These are phyloP conservation scores for Moniliella sp. DNA, from an alignment of 1,284 basidiomycete genomes.

Conservation along the genomic window DNA sequence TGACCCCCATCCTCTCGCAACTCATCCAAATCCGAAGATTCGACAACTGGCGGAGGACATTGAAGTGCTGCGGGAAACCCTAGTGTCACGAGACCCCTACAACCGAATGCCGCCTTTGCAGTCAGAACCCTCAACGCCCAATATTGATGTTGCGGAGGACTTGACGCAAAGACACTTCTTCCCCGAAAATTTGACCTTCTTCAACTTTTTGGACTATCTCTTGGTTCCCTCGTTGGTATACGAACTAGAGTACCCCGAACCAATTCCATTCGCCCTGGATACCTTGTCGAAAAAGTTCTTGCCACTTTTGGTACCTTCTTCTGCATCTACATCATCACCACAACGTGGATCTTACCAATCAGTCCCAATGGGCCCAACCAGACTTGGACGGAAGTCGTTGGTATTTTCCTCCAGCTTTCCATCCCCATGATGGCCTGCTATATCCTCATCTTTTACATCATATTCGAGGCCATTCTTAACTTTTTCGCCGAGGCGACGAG, in stretches of 20 bases:
- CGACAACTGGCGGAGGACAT: slow-evolving; percentile 54
- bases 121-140: no score
- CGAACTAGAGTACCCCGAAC: slow-evolving; percentile 87
- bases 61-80: slow-evolving; percentile 53
- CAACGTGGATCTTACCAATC: slow-evolving; percentile 54
- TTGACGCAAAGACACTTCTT: slow-evolving; percentile 39
- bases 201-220: slow-evolving; percentile 69
- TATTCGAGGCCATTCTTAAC: slow-evolving; percentile 61
- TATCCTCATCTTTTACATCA: slow-evolving; percentile 32
- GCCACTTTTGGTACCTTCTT: slow-evolving; percentile 90
- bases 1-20: slow-evolving; percentile 44
- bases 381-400: slow-evolving; percentile 29
- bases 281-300: slow-evolving; percentile 78
- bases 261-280: slow-evolving; percentile 62
- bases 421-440: slow-evolving; percentile 66
- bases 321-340: slow-evolving; percentile 58
- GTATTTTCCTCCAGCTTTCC: slow-evolving; percentile 55
- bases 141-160: background rate
- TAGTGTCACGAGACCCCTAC: slow-evolving; percentile 41
- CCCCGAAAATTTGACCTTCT: slow-evolving; percentile 64
- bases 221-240: slow-evolving; percentile 82
- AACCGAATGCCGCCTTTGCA: no score
- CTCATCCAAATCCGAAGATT: slow-evolving; percentile 52
- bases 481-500: slow-evolving; percentile 52
- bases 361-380: slow-evolving; percentile 1